Percentiles rank a stretch among this genome's conserved stretches.
phyloP scores from a whole-genome alignment of 495 filamentous ascomycete genomes.

The Penicillium atrosanguineum region DNA sequence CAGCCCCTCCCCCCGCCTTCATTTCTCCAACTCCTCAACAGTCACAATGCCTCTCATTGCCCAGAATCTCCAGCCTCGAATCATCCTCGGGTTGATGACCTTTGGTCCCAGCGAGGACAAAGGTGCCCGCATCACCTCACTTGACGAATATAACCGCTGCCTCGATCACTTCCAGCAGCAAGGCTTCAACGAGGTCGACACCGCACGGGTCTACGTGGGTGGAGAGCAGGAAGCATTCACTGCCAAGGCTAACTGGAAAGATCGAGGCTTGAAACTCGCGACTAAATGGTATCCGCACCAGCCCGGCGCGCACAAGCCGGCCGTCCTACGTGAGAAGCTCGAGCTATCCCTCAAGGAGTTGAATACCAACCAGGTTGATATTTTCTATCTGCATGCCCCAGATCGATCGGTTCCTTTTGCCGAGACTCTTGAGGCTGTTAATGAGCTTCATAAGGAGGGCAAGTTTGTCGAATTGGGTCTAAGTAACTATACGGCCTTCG shows the following conservation, averaged over 20 bases:
- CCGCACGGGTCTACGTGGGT: conserved; percentile 70
- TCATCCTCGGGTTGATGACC: conserved; percentile 63
- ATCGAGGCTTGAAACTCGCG: conserved; percentile 76
- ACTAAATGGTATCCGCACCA: conserved; percentile 75
- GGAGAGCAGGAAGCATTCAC: conserved; percentile 83
- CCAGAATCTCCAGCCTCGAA: conserved; percentile 46
- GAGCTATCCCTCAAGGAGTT: conserved; percentile 68
- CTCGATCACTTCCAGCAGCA: conserved; percentile 69
- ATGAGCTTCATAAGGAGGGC: conserved; percentile 81
- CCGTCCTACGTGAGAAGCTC: conserved; percentile 58
- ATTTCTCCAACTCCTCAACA: conserved; percentile 4
- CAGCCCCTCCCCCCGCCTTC: conserved; percentile 9
- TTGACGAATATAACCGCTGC: conserved; percentile 60
- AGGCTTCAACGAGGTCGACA: conserved; percentile 79
- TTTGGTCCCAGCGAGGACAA: conserved; percentile 50
- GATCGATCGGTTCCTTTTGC: conserved; percentile 76
- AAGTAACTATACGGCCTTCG: conserved; percentile 83
- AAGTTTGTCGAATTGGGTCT: conserved; percentile 83
- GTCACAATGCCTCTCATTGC: conserved; percentile 54
- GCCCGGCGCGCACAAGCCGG: conserved; percentile 58
- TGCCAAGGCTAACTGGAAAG: conserved; percentile 70
- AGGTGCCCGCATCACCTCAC: conserved; percentile 69
- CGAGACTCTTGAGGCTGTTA: conserved; percentile 72
- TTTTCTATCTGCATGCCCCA: conserved; percentile 85
- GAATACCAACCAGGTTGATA: conserved; percentile 74